Evolutionary conservation across 148 eudicot species (phyloP).

Genomic region (Linanthus parryae): DNA sequence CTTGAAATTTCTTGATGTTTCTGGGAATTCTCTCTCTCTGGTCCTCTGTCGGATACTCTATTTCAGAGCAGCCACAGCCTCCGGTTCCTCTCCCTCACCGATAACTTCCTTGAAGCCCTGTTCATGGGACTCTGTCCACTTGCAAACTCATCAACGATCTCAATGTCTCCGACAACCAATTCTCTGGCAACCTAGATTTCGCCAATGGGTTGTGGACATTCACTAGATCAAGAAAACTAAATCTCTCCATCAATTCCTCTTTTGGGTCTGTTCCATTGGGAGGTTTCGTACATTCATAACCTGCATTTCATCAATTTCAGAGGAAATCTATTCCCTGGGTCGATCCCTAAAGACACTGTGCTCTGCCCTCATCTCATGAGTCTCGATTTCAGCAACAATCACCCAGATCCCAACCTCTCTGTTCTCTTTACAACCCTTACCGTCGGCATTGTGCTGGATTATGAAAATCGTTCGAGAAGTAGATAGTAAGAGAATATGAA

Average conservation of each 20-base stretch:
- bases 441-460: too few species aligned
- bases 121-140: constrained; percentile 47
- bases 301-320: constrained; percentile 53
- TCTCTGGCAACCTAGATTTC: constrained; percentile 55
- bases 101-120: constrained; percentile 51
- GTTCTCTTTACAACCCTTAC: too few species aligned
- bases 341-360: constrained; percentile 60
- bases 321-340: constrained; percentile 70
- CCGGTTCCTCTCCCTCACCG: constrained; percentile 55
- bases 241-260: constrained; percentile 57
- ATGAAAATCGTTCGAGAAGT: too few species aligned
- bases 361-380: constrained; percentile 61
- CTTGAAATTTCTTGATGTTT: constrained; percentile 62
- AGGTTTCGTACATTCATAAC: constrained; percentile 40
- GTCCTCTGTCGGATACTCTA: constrained; percentile 46
- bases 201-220: constrained; percentile 44
- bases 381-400: constrained; percentile 51
- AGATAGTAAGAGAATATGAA: too few species aligned
- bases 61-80: constrained; percentile 41
- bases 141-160: constrained; percentile 46
- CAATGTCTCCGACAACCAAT: constrained; percentile 64
- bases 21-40: constrained; percentile 51
- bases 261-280: constrained; percentile 62
- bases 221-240: constrained; percentile 58
- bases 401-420: constrained; percentile 48